Evolutionary conservation across 106 monocot species (phyloP).

Genomic region (Alisma plantagoaquatica): DNA sequence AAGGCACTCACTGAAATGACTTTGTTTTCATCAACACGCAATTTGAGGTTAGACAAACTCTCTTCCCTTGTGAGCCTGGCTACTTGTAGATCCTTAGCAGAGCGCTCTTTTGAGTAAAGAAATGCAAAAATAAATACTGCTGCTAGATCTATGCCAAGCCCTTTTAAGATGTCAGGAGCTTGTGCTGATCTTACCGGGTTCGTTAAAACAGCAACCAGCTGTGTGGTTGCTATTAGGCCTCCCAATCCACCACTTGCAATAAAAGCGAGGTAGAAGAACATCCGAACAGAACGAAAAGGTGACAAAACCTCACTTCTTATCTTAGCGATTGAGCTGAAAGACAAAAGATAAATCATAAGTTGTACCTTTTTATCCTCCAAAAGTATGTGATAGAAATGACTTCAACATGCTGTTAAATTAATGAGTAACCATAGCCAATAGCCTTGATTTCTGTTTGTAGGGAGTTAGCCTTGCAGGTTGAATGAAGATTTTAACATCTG

Average conservation of each 20-base stretch:
- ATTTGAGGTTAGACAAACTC: slow-evolving; percentile 62
- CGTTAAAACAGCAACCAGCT: slow-evolving; percentile 34
- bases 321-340: slow-evolving; percentile 72
- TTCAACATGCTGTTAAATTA: too few species aligned
- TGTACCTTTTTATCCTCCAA: too few species aligned
- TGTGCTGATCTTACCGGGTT: slow-evolving; percentile 44
- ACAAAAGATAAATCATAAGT: too few species aligned
- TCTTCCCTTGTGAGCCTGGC: slow-evolving; percentile 88
- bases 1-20: slow-evolving; percentile 49
- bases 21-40: slow-evolving; percentile 52
- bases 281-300: slow-evolving; percentile 86
- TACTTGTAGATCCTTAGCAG: slow-evolving; percentile 67
- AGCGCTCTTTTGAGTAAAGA: slow-evolving; percentile 70
- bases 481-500: too few species aligned
- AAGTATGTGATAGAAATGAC: too few species aligned
- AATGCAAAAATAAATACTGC: slow-evolving; percentile 72
- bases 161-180: slow-evolving; percentile 43
- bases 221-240: slow-evolving; percentile 60
- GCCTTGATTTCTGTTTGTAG: too few species aligned
- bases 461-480: too few species aligned
- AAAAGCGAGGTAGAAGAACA: slow-evolving; percentile 97
- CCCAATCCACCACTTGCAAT: slow-evolving; percentile 78
- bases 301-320: slow-evolving; percentile 91
- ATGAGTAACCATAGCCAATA: too few species aligned
- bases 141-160: slow-evolving; percentile 66